Conservation (phyloP, 148 eudicot species). For the Diospyros kaki region DNA sequence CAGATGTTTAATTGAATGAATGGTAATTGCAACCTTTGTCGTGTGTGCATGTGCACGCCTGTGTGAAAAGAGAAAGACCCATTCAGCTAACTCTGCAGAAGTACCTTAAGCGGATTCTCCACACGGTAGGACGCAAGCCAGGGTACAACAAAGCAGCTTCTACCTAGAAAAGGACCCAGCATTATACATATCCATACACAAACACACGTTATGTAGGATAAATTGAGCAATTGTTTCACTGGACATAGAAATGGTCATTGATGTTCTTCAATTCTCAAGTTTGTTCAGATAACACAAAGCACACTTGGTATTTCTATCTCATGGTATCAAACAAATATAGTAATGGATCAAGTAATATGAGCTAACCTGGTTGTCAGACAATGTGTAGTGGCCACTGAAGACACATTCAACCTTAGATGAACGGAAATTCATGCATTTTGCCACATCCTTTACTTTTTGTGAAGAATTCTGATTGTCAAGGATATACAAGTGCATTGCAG, state of each 20-base stretch:
- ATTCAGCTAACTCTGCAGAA: neutral
- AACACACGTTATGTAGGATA: too few species aligned
- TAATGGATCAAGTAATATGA: neutral
- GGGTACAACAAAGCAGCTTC: constrained; percentile 94
- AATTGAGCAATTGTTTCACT: too few species aligned
- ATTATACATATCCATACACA: neutral
- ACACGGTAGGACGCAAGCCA: constrained; percentile 81
- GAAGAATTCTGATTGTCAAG: constrained; percentile 67
- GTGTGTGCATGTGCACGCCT: too few species aligned
- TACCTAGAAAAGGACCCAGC: constrained; percentile 47
- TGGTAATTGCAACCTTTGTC: too few species aligned
- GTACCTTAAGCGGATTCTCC: constrained; percentile 87
- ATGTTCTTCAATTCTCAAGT: too few species aligned
- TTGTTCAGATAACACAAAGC: too few species aligned
- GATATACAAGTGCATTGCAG: constrained; percentile 8
- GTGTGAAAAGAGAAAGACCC: too few species aligned
- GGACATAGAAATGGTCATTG: too few species aligned
- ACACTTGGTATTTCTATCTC: too few species aligned
- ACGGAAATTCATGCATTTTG: constrained; percentile 66
- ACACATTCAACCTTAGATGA: constrained; percentile 57
- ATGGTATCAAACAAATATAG: too few species aligned
- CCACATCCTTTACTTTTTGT: constrained; percentile 81
- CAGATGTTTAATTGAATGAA: too few species aligned
- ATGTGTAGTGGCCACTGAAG: constrained; percentile 74
- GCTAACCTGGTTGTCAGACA: constrained; percentile 79